A percentile compares a stretch with the other conserved stretches of the same genome.
Evolutionary conservation across 345 rosid species (phyloP).

Genomic region (Mangifera indica): DNA sequence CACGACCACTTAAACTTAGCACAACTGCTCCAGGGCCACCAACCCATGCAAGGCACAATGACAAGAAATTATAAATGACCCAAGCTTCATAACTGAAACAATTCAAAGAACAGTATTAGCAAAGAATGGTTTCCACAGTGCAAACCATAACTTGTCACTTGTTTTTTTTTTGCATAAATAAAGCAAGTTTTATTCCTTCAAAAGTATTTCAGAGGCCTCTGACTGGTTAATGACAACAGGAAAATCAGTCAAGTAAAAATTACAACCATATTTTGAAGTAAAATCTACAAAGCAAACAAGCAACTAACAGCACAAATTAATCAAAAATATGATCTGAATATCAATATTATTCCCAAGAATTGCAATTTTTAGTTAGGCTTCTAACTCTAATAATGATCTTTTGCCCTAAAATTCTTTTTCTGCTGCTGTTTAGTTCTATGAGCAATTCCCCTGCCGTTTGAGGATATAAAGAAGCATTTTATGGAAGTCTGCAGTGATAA

Average conservation of each 20-base stretch:
- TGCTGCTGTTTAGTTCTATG: no score
- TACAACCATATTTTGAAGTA: not conserved
- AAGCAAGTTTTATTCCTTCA: not conserved
- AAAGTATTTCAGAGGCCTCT: not conserved
- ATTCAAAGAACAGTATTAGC: not conserved
- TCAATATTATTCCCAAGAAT: no score
- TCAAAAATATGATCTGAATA: not conserved
- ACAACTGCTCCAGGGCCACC: constrained; percentile 98
- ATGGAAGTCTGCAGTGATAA: no score
- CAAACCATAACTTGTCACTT: not conserved
- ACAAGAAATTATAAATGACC: constrained; percentile 93
- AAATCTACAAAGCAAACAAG: constrained; percentile 8
- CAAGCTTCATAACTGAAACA: constrained; percentile 93
- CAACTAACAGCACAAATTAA: not conserved
- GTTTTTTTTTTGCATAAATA: not conserved
- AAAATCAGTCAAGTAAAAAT: not conserved
- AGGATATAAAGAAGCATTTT: no score
- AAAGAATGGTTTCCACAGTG: not conserved
- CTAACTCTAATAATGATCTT: not conserved
- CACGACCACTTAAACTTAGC: constrained; percentile 81
- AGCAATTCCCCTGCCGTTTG: no score
- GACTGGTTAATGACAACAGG: not conserved
- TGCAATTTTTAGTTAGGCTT: not conserved
- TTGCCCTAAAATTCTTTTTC: no score
- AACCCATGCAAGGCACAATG: constrained; percentile 96